A percentile compares a stretch with the other conserved stretches of the same genome.
Evolutionary conservation across 1,139 yeast genomes (phyloP).

Genomic region (Candida sanyaensis): DNA sequence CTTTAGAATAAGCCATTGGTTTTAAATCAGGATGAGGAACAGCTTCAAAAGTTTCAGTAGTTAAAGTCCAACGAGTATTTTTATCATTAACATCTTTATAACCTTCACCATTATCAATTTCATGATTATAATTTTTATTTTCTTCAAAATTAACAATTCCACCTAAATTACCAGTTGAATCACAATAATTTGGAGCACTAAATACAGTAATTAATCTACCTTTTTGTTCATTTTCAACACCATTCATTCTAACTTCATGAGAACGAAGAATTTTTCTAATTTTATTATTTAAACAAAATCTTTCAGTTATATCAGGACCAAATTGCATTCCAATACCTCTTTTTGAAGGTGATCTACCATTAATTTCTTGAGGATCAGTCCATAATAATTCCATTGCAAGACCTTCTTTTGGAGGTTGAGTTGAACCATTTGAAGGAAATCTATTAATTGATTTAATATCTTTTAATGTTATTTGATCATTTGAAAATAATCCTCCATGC

Average conservation of each 20-base stretch:
- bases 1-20: conserved; percentile 95
- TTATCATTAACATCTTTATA: conserved; percentile 49
- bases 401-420: conserved; percentile 90
- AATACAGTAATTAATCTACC: conserved; percentile 88
- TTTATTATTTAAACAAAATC: conserved; percentile 71
- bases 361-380: conserved; percentile 89
- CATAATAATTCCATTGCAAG: conserved; percentile 94
- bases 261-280: conserved; percentile 84
- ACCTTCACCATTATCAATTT: conserved; percentile 47
- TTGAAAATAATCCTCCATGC: conserved; percentile 95
- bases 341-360: conserved; percentile 86
- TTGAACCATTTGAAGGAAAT: conserved; percentile 52
- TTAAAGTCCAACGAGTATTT: conserved; percentile 51
- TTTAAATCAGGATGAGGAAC: conserved; percentile 89
- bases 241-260: conserved; percentile 93
- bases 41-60: conserved; percentile 66
- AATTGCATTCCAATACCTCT: conserved; percentile 96
- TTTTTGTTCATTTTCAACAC: conserved; percentile 85
- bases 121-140: conserved; percentile 31
- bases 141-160: conserved; percentile 72
- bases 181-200: conserved; percentile 98
- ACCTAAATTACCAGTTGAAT: conserved; percentile 85
- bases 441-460: conserved; percentile 77
- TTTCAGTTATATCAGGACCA: conserved; percentile 91
- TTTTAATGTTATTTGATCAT: conserved; percentile 67